phyloP scores from a whole-genome alignment of 106 monocot species.

The Posidonia australis region DNA sequence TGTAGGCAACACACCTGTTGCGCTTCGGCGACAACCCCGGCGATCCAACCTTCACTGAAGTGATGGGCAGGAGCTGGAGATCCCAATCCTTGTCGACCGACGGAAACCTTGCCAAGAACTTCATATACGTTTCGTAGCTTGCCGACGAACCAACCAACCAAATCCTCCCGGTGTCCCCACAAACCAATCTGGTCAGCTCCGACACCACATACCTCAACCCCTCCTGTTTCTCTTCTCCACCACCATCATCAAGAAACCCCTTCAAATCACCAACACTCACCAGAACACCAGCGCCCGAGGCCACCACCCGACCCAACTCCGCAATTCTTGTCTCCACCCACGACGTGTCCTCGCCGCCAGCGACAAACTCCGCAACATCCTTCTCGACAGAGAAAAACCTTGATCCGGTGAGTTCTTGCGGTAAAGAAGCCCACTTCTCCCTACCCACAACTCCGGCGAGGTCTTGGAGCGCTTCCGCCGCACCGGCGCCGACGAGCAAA shows the following conservation, averaged over 20 bases:
- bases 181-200: constrained; percentile 12
- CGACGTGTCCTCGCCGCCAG: background rate
- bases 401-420: constrained; percentile 18
- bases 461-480: constrained; percentile 5
- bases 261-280: constrained; percentile 21
- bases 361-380: constrained; percentile 2
- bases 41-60: constrained; percentile 7
- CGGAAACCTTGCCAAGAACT: constrained; percentile 25
- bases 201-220: constrained; percentile 7
- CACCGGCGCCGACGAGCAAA: constrained; percentile 22
- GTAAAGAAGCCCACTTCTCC: constrained; percentile 6
- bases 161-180: constrained; percentile 8
- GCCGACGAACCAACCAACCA: constrained; percentile 23
- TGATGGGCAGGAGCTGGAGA: constrained; percentile 28
- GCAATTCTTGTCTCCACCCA: constrained; percentile 6
- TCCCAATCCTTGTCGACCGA: constrained; percentile 33
- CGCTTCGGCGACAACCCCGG: background rate
- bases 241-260: constrained; percentile 12
- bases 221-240: background rate
- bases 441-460: constrained; percentile 1
- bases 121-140: constrained; percentile 30
- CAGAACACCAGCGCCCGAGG: constrained; percentile 4
- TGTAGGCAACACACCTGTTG: constrained; percentile 8
- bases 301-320: constrained; percentile 1
- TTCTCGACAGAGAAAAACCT: constrained; percentile 22